Percentiles rank a stretch among this genome's conserved stretches.
These are phyloP conservation scores for Westerdykella aurantiaca DNA, from an alignment of 2,329 filamentous ascomycete genomes.

Conservation along the genomic window DNA sequence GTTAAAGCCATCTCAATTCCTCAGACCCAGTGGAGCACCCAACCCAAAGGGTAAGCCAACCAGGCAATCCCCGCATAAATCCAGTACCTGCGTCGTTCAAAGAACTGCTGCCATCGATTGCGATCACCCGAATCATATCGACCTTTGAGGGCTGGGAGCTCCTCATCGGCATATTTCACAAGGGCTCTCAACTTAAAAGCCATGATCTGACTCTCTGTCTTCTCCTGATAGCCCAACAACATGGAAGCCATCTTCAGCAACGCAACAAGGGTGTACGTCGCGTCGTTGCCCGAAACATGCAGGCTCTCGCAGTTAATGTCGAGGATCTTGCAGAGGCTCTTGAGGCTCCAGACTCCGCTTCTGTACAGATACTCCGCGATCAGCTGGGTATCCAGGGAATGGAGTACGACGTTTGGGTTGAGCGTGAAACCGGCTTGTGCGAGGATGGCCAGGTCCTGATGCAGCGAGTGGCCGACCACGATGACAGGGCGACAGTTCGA, in stretches of 20 bases:
- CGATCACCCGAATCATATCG: too few relatives aligned
- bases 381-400: conserved; percentile 7
- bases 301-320: conserved; percentile 4
- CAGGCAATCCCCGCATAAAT: too few relatives aligned
- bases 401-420: conserved; percentile 2
- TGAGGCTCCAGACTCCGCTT: conserved; percentile 3
- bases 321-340: conserved; percentile 5
- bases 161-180: too few relatives aligned
- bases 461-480: conserved; percentile 2
- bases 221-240: not conserved
- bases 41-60: too few relatives aligned
- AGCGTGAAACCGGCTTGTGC: conserved; percentile 2
- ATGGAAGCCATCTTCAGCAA: conserved; percentile 5
- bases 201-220: too few relatives aligned
- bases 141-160: too few relatives aligned
- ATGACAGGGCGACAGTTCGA: conserved; percentile 1
- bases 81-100: too few relatives aligned
- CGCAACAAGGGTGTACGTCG: conserved; percentile 6
- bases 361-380: conserved; percentile 5
- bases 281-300: conserved; percentile 7
- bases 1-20: too few relatives aligned
- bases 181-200: too few relatives aligned
- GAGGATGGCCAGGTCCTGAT: conserved; percentile 1
- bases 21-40: too few relatives aligned
- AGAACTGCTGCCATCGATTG: too few relatives aligned